phyloP scores from a whole-genome alignment of 139 green algal species.

The Pedinophyceae sp. region DNA sequence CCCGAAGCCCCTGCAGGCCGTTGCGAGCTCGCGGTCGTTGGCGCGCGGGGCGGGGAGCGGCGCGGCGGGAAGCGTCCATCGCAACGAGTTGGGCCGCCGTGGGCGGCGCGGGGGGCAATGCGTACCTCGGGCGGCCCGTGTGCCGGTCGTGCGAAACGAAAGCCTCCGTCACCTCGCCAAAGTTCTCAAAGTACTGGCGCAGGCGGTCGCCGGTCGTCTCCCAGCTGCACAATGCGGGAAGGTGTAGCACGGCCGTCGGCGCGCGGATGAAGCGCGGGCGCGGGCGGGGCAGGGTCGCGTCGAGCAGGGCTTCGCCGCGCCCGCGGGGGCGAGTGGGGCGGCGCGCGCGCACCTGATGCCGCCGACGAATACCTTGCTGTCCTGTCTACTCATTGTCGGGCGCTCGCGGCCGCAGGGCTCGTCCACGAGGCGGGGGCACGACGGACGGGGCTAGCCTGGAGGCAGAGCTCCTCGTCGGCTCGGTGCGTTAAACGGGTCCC shows the following conservation, averaged over 20 bases:
- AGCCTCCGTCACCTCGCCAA: constrained; percentile 51
- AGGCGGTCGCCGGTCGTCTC: constrained; percentile 45
- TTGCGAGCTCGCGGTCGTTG: too few species aligned
- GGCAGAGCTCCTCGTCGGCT: too few species aligned
- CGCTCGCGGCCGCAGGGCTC: too few species aligned
- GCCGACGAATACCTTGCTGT: constrained; percentile 66
- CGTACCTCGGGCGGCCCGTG: constrained; percentile 60
- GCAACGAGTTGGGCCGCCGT: too few species aligned
- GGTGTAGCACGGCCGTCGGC: not conserved
- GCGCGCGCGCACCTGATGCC: constrained; percentile 28
- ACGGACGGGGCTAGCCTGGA: too few species aligned
- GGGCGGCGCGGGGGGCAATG: too few species aligned
- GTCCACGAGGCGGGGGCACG: too few species aligned
- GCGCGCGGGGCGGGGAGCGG: too few species aligned
- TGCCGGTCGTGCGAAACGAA: constrained; percentile 78
- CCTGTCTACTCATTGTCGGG: constrained; percentile 23
- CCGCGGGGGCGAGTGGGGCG: not conserved
- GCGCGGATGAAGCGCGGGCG: not conserved
- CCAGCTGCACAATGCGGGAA: too few species aligned
- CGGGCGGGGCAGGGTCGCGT: too few species aligned
- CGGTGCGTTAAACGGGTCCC: too few species aligned
- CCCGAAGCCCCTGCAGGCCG: constrained; percentile 81
- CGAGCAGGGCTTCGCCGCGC: not conserved
- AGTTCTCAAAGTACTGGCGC: constrained; percentile 74
- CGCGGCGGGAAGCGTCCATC: too few species aligned